Conservation (phyloP, 1,284 basidiomycete genomes). For the Ustilago hordei region DNA sequence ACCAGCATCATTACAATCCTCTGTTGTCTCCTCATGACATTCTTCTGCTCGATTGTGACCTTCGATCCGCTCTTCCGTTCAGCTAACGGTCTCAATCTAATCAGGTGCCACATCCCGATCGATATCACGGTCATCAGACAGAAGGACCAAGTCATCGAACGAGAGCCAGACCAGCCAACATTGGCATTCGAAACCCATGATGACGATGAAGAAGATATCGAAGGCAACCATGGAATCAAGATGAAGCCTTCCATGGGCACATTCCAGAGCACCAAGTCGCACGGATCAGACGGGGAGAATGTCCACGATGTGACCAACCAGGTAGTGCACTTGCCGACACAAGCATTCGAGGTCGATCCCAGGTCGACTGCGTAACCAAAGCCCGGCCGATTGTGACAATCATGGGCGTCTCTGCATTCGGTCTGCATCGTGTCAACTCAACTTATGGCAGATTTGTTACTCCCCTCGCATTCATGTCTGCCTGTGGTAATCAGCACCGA, state of each 20-base stretch:
- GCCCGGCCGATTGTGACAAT: too few relatives aligned
- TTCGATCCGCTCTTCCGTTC: slow-evolving; percentile 34
- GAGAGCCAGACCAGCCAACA: background rate
- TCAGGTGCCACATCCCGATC: slow-evolving; percentile 8
- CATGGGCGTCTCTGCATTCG: too few relatives aligned
- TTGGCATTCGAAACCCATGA: background rate
- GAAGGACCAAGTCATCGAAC: background rate
- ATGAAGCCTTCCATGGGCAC: background rate
- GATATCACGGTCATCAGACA: slow-evolving; percentile 7
- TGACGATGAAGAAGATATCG: background rate
- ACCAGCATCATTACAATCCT: slow-evolving; percentile 9
- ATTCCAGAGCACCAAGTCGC: background rate
- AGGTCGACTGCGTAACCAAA: background rate
- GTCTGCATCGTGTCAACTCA: too few relatives aligned
- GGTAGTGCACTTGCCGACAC: background rate
- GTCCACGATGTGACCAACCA: background rate
- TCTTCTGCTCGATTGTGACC: slow-evolving; percentile 16
- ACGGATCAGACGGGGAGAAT: background rate
- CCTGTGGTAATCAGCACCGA: too few relatives aligned
- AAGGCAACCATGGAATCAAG: background rate
- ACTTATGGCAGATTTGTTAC: too few relatives aligned
- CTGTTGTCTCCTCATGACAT: slow-evolving; percentile 8
- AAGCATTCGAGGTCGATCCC: background rate
- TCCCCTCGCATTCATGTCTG: too few relatives aligned
- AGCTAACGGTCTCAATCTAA: slow-evolving; percentile 19